These are phyloP conservation scores for Epichloe bromicola DNA, from an alignment of 2,329 filamentous ascomycete genomes.

Conservation along the genomic window DNA sequence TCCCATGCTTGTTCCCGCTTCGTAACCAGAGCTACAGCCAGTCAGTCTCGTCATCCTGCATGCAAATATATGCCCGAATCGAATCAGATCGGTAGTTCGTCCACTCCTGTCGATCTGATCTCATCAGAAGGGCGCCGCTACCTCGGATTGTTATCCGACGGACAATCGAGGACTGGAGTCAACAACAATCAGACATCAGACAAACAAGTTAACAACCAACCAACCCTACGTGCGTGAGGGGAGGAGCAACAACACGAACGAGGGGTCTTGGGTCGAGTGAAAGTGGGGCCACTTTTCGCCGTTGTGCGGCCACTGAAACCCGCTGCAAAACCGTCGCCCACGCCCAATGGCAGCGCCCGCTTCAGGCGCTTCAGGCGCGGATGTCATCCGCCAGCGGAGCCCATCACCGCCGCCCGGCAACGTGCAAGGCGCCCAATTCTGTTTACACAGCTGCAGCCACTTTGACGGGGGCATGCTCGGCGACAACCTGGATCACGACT, in stretches of 20 bases:
- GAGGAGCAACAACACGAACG: neutral
- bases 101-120: neutral
- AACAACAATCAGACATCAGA: neutral
- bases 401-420: conserved; percentile 24
- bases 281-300: conserved; percentile 1
- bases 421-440: conserved; percentile 25
- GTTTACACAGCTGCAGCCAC: conserved; percentile 24
- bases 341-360: conserved; percentile 7
- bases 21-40: neutral
- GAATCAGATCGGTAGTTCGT: neutral
- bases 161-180: neutral
- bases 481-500: conserved; percentile 14
- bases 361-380: conserved; percentile 1
- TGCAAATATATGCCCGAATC: neutral
- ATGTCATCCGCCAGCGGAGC: conserved; percentile 9
- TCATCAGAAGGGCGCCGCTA: neutral
- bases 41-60: neutral
- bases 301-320: neutral
- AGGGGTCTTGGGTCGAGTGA: neutral
- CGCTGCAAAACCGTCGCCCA: neutral
- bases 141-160: neutral
- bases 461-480: conserved; percentile 11
- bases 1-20: neutral
- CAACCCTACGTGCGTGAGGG: neutral
- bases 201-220: neutral